Conservation (phyloP, 2,329 filamentous ascomycete genomes). For the Fusarium acutatum region DNA sequence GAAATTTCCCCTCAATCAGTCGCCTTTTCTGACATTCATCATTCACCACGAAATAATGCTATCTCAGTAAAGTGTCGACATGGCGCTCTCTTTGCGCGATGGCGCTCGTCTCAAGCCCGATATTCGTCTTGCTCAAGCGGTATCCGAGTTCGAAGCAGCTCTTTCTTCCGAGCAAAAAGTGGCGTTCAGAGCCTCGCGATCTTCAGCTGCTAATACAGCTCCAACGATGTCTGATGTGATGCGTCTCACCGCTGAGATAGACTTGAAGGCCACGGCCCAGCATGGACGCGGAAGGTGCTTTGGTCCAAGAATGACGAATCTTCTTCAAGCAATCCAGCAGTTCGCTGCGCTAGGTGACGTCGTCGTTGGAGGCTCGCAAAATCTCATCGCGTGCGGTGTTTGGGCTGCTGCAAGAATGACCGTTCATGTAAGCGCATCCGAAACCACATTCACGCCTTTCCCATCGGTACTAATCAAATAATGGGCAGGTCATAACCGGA, state of each 20-base stretch:
- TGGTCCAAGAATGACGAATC: conserved; percentile 52
- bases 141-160: conserved; percentile 50
- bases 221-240: conserved; percentile 50
- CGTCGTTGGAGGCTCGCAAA: conserved; percentile 53
- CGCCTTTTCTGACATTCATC: neutral
- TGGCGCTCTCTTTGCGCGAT: neutral
- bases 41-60: neutral
- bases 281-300: conserved; percentile 43
- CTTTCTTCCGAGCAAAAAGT: conserved; percentile 49
- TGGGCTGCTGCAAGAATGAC: conserved; percentile 54
- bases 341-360: conserved; percentile 52
- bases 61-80: neutral
- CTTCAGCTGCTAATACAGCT: conserved; percentile 27
- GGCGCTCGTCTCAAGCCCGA: conserved; percentile 43
- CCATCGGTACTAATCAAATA: neutral
- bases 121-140: conserved; percentile 51
- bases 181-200: conserved; percentile 36
- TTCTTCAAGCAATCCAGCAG: conserved; percentile 52
- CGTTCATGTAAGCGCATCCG: neutral
- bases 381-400: conserved; percentile 54
- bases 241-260: conserved; percentile 51
- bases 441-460: fast-evolving
- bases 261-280: conserved; percentile 29
- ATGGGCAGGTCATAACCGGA: neutral
- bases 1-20: neutral